A percentile compares a stretch with the other conserved stretches of the same genome.
phyloP scores from a whole-genome alignment of 2,329 filamentous ascomycete genomes.

The Microdochium paspali region DNA sequence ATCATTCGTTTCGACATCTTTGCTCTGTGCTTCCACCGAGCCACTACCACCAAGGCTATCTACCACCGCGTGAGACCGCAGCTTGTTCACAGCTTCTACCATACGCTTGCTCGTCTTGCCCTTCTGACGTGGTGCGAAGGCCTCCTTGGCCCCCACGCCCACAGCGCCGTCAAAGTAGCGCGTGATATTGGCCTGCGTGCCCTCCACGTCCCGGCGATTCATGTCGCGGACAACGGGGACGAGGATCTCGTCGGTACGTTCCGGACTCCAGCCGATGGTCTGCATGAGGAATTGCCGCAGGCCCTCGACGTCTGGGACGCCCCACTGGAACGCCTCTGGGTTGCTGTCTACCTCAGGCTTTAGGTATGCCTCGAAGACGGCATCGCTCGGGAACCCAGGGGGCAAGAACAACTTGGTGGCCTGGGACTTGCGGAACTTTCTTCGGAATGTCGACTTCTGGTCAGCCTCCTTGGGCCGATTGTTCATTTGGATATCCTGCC shows the following conservation, averaged over 20 bases:
- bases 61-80: constrained; percentile 45
- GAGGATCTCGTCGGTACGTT: constrained; percentile 89
- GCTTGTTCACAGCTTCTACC: constrained; percentile 61
- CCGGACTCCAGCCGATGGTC: constrained; percentile 86
- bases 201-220: constrained; percentile 79
- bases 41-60: constrained; percentile 5
- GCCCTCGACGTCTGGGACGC: constrained; percentile 83
- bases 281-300: constrained; percentile 77
- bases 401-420: constrained; percentile 81
- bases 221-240: constrained; percentile 94
- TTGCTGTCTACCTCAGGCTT: constrained; percentile 76
- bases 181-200: constrained; percentile 96
- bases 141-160: constrained; percentile 55
- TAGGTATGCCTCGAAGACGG: constrained; percentile 77
- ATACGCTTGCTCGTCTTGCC: constrained; percentile 63
- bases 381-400: constrained; percentile 63
- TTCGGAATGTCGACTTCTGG: constrained; percentile 56
- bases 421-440: constrained; percentile 76
- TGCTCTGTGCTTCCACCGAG: background rate
- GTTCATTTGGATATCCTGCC: constrained; percentile 63
- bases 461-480: constrained; percentile 57
- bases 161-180: constrained; percentile 73
- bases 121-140: constrained; percentile 61
- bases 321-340: constrained; percentile 82
- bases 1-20: constrained; percentile 2